These are phyloP conservation scores for Apiospora koreana DNA, from an alignment of 2,329 filamentous ascomycete genomes.

Conservation along the genomic window DNA sequence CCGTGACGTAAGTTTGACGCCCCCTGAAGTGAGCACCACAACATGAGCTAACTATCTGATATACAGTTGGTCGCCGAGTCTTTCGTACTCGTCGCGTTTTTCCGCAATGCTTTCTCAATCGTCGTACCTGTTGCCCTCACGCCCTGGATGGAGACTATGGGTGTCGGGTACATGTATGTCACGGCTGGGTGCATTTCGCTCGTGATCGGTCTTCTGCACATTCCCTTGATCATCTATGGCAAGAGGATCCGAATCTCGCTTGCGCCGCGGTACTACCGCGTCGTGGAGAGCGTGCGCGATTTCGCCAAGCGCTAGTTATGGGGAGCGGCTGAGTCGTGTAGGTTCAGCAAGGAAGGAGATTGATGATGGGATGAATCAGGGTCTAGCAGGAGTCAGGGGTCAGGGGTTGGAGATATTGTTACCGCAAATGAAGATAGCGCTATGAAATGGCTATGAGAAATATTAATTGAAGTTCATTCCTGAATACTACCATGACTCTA, in stretches of 20 bases:
- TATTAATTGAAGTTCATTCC: too few relatives aligned
- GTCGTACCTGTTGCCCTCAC: constrained; percentile 31
- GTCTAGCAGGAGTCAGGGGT: not conserved
- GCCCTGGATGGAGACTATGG: constrained; percentile 27
- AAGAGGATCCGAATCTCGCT: constrained; percentile 16
- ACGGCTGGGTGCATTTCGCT: constrained; percentile 9
- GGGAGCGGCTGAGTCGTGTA: too few relatives aligned
- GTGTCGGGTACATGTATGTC: constrained; percentile 17
- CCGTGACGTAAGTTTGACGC: constrained; percentile 29
- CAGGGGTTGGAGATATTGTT: not conserved
- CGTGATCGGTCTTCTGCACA: constrained; percentile 7
- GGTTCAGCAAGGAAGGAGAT: not conserved
- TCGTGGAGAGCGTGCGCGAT: constrained; percentile 11
- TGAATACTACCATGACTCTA: too few relatives aligned
- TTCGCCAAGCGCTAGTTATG: too few relatives aligned
- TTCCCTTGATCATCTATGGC: constrained; percentile 14
- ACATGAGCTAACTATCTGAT: too few relatives aligned
- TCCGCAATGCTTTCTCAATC: constrained; percentile 33
- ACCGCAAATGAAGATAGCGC: not conserved
- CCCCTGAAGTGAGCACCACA: not conserved
- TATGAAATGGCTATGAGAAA: not conserved
- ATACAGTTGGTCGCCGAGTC: constrained; percentile 25
- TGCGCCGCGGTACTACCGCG: not conserved
- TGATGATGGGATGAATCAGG: not conserved
- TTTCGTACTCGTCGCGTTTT: constrained; percentile 32